Percentiles rank a stretch among this genome's conserved stretches.
Conservation (phyloP, 2,329 filamentous ascomycete species). For the Cladosporium sp. region DNA sequence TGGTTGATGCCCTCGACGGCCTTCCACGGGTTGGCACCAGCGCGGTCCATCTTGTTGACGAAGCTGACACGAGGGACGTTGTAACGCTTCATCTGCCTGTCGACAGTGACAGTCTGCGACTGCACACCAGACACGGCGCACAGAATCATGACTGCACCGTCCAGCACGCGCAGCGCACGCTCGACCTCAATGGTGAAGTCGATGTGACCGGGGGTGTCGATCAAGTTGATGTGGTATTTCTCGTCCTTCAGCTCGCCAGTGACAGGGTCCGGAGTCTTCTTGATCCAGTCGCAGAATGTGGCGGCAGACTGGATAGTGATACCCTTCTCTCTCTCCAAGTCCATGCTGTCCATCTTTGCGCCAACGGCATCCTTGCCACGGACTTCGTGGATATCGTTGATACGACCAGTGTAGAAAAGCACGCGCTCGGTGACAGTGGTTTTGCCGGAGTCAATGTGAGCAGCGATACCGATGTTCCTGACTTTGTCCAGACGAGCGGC, state of each 20-base stretch:
- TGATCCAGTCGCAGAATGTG: constrained; percentile 96
- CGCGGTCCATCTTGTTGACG: constrained; percentile 99
- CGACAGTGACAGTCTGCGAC: constrained; percentile 96
- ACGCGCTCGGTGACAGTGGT: constrained; percentile 96
- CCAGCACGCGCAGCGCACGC: constrained; percentile 87
- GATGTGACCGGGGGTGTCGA: constrained; percentile 97
- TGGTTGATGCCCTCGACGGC: constrained; percentile 96
- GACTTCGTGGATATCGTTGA: constrained; percentile 96
- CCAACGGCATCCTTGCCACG: constrained; percentile 91
- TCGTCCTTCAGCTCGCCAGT: constrained; percentile 76
- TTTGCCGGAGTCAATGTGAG: constrained; percentile 98
- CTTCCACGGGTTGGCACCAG: constrained; percentile 98
- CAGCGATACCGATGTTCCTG: constrained; percentile 97
- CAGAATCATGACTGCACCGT: constrained; percentile 97
- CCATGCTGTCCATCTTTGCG: constrained; percentile 99
- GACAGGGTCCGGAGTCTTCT: constrained; percentile 55
- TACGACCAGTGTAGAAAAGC: constrained; percentile 95
- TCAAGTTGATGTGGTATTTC: constrained; percentile 96
- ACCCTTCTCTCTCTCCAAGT: constrained; percentile 95
- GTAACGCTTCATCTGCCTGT: constrained; percentile 98
- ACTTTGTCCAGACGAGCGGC: constrained; percentile 75
- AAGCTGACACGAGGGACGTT: constrained; percentile 95
- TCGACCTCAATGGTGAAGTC: constrained; percentile 99
- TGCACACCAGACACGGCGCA: constrained; percentile 97
- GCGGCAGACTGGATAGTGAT: constrained; percentile 99